These are phyloP conservation scores for Paradendryphiella salina DNA, from an alignment of 2,329 filamentous ascomycete species.

Conservation along the genomic window DNA sequence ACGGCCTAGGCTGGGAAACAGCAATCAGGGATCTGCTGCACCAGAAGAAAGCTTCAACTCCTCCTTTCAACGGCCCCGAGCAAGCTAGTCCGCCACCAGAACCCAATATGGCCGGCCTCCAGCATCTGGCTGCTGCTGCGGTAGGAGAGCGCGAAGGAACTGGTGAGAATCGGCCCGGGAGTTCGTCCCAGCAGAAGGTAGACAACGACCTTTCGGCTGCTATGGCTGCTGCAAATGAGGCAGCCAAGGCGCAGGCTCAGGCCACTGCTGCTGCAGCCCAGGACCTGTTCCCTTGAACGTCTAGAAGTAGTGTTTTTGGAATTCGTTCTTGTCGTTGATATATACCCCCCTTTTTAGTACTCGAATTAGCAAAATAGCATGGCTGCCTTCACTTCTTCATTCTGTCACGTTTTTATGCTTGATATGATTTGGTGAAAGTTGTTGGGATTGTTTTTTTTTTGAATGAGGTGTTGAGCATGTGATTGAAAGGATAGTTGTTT, in stretches of 20 bases:
- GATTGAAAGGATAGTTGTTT: too few relatives aligned
- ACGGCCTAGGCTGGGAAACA: slow-evolving; percentile 42
- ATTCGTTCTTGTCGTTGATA: slow-evolving; percentile 4
- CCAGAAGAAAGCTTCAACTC: slow-evolving; percentile 33
- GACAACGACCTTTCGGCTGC: slow-evolving; percentile 45
- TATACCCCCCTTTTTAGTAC: slow-evolving; percentile 4
- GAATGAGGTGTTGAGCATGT: too few relatives aligned
- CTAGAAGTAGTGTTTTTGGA: not conserved
- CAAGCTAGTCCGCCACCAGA: slow-evolving; percentile 32
- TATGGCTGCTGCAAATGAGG: slow-evolving; percentile 42
- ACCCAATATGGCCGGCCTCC: slow-evolving; percentile 45
- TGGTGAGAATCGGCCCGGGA: slow-evolving; percentile 15
- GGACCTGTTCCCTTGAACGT: slow-evolving; percentile 11
- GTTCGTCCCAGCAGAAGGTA: slow-evolving; percentile 22
- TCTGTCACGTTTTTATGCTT: not conserved
- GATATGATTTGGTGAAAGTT: too few relatives aligned
- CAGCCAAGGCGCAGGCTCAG: slow-evolving; percentile 28
- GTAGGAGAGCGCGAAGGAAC: slow-evolving; percentile 43
- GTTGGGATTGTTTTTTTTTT: too few relatives aligned
- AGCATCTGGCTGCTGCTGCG: slow-evolving; percentile 46
- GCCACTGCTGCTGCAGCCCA: slow-evolving; percentile 44
- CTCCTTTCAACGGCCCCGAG: slow-evolving; percentile 26
- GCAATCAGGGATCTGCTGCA: slow-evolving; percentile 41
- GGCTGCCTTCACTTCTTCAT: not conserved
- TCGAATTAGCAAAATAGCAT: not conserved